Conservation (phyloP, 208 protist species). For the Trypanosoma conorhini region DNA sequence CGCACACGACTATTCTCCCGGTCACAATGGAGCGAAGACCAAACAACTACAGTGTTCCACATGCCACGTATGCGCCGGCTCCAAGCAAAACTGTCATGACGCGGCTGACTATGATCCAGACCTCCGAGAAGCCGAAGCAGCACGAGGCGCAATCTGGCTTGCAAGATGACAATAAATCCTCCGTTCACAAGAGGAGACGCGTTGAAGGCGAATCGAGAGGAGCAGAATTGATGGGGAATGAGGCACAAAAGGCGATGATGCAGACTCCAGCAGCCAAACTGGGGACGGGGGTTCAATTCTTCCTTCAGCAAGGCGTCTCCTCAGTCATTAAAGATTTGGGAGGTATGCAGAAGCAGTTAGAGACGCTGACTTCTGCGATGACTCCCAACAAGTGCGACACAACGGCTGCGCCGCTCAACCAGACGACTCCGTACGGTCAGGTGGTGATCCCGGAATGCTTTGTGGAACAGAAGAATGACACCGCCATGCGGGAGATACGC, state of each 20-base stretch:
- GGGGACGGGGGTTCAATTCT: conserved; percentile 11
- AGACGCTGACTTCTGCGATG: background rate
- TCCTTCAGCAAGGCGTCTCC: conserved; percentile 23
- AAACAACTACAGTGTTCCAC: conserved; percentile 87
- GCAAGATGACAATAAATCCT: background rate
- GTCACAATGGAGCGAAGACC: conserved; percentile 73
- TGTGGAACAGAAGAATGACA: conserved; percentile 89
- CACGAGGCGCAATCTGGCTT: background rate
- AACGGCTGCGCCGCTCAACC: conserved; percentile 7
- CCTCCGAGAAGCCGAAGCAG: conserved; percentile 30
- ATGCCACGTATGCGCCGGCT: conserved; percentile 37
- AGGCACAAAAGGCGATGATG: background rate
- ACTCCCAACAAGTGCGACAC: conserved; percentile 21
- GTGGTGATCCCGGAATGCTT: conserved; percentile 81
- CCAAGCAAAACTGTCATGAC: conserved; percentile 49
- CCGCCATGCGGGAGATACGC: conserved; percentile 80
- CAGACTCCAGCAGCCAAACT: conserved; percentile 1
- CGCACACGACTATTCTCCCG: conserved; percentile 33
- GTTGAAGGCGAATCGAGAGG: conserved; percentile 33
- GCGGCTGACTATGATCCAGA: conserved; percentile 46
- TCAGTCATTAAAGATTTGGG: conserved; percentile 63
- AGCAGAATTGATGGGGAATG: conserved; percentile 26
- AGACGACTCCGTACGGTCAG: conserved; percentile 74
- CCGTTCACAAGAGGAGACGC: conserved; percentile 20
- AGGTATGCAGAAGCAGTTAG: conserved; percentile 34